A percentile compares a stretch with the other conserved stretches of the same genome.
phyloP scores from a whole-genome alignment of 1,284 basidiomycete genomes.

The Trichosporon sp. region DNA sequence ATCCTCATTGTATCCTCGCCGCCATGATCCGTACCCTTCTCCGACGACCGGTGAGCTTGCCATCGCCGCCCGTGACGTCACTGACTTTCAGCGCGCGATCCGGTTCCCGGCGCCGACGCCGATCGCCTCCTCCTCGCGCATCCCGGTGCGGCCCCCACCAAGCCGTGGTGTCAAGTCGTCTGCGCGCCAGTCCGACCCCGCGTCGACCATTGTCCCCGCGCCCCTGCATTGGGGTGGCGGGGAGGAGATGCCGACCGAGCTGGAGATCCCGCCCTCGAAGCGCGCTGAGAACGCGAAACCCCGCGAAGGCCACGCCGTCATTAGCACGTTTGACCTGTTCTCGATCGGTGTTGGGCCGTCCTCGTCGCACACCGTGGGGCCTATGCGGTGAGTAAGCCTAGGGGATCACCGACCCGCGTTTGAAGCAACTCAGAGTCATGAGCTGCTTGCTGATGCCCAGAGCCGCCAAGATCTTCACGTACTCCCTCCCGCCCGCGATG shows the following conservation, averaged over 20 bases:
- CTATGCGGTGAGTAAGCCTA: constrained; percentile 63
- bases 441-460: constrained; percentile 17
- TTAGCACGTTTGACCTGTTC: constrained; percentile 90
- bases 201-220: constrained; percentile 19
- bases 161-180: neutral
- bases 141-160: neutral
- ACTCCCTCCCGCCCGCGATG: constrained; percentile 36
- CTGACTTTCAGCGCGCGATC: neutral
- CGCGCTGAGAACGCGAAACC: constrained; percentile 26
- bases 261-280: constrained; percentile 30
- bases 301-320: constrained; percentile 79
- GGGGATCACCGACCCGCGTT: neutral
- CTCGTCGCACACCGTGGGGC: constrained; percentile 72
- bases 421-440: too few relatives aligned
- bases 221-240: neutral
- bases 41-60: neutral
- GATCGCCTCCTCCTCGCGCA: neutral
- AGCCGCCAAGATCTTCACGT: constrained; percentile 31
- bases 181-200: constrained; percentile 17
- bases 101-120: neutral
- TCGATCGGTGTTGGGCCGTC: constrained; percentile 71
- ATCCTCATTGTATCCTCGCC: neutral
- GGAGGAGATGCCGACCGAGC: constrained; percentile 9
- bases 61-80: neutral
- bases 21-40: constrained; percentile 1